A percentile compares a stretch with the other conserved stretches of the same genome.
These are phyloP conservation scores for Coprinopsis sp. DNA, from an alignment of 768 basidiomycete species.

Conservation along the genomic window DNA sequence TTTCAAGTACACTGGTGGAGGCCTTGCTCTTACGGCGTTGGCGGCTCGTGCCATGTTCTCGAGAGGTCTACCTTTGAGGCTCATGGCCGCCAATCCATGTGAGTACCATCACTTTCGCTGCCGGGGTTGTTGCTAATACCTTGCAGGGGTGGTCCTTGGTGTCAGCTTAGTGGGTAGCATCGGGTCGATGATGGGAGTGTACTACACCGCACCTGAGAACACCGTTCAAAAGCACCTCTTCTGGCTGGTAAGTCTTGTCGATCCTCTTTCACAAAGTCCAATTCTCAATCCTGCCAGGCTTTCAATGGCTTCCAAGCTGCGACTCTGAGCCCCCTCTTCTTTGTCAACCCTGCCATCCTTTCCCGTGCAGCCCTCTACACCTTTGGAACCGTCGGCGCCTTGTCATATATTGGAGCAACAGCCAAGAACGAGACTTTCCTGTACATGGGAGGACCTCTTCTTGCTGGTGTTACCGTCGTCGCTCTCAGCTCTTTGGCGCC, in stretches of 20 bases:
- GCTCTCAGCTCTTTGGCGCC: constrained; percentile 84
- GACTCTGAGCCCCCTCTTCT: constrained; percentile 84
- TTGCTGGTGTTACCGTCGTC: constrained; percentile 86
- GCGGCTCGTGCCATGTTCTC: constrained; percentile 77
- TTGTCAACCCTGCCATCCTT: constrained; percentile 79
- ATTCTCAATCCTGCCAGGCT: constrained; percentile 38
- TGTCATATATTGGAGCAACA: constrained; percentile 86
- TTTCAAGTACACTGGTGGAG: constrained; percentile 82
- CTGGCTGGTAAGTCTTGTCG: constrained; percentile 57
- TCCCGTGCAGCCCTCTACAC: constrained; percentile 88
- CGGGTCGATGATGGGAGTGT: constrained; percentile 80
- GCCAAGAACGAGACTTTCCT: constrained; percentile 82
- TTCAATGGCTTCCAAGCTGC: constrained; percentile 87
- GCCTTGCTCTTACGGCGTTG: constrained; percentile 69
- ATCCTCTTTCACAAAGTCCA: background rate
- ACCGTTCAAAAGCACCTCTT: constrained; percentile 72
- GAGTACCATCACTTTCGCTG: constrained; percentile 17
- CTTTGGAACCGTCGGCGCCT: constrained; percentile 76
- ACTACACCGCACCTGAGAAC: constrained; percentile 75
- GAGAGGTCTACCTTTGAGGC: constrained; percentile 59
- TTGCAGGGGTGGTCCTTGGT: constrained; percentile 72
- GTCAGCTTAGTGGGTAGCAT: constrained; percentile 76
- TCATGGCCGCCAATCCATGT: constrained; percentile 87
- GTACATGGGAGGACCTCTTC: constrained; percentile 80
- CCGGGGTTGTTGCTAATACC: background rate